Percentiles rank a stretch among this genome's conserved stretches.
Conservation (phyloP, 208 protist genomes). For the Leishmania guyanensis region DNA sequence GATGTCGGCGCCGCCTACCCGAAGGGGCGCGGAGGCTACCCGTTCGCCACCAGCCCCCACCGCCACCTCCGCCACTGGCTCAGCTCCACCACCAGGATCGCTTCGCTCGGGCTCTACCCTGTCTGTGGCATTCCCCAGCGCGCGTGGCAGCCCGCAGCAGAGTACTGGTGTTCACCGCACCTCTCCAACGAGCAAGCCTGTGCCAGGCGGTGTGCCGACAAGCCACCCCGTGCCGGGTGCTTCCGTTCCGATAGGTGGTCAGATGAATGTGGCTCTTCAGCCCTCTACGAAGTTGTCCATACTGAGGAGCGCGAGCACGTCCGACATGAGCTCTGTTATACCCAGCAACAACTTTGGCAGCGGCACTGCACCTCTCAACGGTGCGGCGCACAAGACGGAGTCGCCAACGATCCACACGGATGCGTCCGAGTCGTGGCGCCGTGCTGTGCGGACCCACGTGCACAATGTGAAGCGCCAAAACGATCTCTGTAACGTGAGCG, state of each 20-base stretch:
- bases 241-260: neutral
- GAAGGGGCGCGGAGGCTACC: neutral
- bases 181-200: neutral
- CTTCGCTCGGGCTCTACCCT: neutral
- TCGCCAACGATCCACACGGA: slow-evolving; percentile 3
- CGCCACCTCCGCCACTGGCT: neutral
- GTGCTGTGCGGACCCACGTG: slow-evolving; percentile 8
- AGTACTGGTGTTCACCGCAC: neutral
- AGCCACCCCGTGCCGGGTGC: neutral
- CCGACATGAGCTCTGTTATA: neutral
- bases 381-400: neutral
- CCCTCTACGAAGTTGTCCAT: neutral
- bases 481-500: neutral
- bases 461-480: neutral
- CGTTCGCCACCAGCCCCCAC: neutral
- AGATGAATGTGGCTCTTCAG: neutral
- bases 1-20: neutral
- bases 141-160: neutral
- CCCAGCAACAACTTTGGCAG: neutral
- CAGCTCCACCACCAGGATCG: neutral
- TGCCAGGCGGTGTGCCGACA: neutral
- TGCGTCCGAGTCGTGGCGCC: slow-evolving; percentile 16
- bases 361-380: neutral
- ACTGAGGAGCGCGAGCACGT: neutral
- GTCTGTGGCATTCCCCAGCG: neutral